Conservation (phyloP, 2,329 filamentous ascomycete species). For the Colletotrichum neosansevieriae region DNA sequence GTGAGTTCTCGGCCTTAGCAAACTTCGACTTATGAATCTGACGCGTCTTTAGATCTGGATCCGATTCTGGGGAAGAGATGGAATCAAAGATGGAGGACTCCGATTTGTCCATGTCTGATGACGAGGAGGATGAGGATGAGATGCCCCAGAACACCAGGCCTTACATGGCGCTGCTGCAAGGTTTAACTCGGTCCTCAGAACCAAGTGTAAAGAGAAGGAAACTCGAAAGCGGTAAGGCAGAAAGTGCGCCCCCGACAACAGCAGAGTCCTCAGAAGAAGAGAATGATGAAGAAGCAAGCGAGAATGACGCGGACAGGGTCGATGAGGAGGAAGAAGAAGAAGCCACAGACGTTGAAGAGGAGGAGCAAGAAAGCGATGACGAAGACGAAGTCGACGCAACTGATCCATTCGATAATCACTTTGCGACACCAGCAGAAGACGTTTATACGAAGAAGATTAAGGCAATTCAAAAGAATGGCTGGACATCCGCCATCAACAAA, state of each 20-base stretch:
- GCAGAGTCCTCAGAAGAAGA: constrained; percentile 39
- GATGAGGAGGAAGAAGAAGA: constrained; percentile 40
- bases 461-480: constrained; percentile 62
- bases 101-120: constrained; percentile 55
- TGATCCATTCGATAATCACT: constrained; percentile 87
- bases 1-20: constrained; percentile 44
- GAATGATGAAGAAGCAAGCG: constrained; percentile 44
- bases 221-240: constrained; percentile 54
- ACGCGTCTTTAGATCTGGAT: constrained; percentile 38
- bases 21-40: too few relatives aligned
- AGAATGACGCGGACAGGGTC: constrained; percentile 44
- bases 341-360: constrained; percentile 43
- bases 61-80: constrained; percentile 46
- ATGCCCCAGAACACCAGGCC: constrained; percentile 55
- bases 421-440: constrained; percentile 74
- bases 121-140: constrained; percentile 59
- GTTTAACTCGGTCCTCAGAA: constrained; percentile 60
- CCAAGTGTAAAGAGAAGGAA: constrained; percentile 70
- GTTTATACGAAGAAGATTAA: constrained; percentile 66
- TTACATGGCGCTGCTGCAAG: constrained; percentile 70
- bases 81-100: constrained; percentile 53
- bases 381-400: constrained; percentile 57
- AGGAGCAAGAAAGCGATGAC: constrained; percentile 42
- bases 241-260: constrained; percentile 42
- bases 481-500: constrained; percentile 59